A percentile compares a stretch with the other conserved stretches of the same genome.
These are phyloP conservation scores for Fraxinus excelsior DNA, from an alignment of 257 asterid species.

Conservation along the genomic window DNA sequence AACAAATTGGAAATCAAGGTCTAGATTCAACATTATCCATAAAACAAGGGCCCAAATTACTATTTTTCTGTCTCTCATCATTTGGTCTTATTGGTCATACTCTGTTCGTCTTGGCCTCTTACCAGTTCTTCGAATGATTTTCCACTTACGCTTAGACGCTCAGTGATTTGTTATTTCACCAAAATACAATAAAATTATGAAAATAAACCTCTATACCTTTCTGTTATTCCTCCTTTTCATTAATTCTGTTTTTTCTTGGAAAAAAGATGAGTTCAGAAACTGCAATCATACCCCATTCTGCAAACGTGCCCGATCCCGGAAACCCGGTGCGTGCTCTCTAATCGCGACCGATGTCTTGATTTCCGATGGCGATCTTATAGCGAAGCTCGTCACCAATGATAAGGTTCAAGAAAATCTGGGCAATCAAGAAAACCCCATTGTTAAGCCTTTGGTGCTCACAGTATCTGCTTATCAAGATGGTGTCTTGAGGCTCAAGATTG, in stretches of 20 bases:
- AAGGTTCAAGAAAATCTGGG: slow-evolving; percentile 34
- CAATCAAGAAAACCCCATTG: slow-evolving; percentile 23
- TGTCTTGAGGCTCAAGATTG: slow-evolving; percentile 80
- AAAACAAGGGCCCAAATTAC: not conserved
- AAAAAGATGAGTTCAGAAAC: slow-evolving; percentile 88
- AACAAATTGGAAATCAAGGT: not conserved
- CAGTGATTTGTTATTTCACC: not conserved
- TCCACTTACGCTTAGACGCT: not conserved
- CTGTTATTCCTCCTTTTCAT: slow-evolving; percentile 40
- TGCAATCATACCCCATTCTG: slow-evolving; percentile 95
- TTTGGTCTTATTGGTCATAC: not conserved
- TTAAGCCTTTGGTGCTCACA: slow-evolving; percentile 62
- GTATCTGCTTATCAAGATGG: slow-evolving; percentile 89
- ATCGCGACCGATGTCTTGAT: slow-evolving; percentile 68
- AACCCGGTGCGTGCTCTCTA: slow-evolving; percentile 58
- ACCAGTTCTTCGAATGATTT: not conserved
- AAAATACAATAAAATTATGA: slow-evolving; percentile 26
- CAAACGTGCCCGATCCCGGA: slow-evolving; percentile 83
- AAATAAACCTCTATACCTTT: slow-evolving; percentile 23
- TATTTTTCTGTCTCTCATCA: not conserved
- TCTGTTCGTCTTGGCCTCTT: not conserved
- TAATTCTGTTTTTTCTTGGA: slow-evolving; percentile 64
- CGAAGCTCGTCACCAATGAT: slow-evolving; percentile 55
- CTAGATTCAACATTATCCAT: not conserved
- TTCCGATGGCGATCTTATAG: slow-evolving; percentile 82